Evolutionary conservation across 2,329 filamentous ascomycete species (phyloP).

Genomic region (Dactylellina haptotyla): DNA sequence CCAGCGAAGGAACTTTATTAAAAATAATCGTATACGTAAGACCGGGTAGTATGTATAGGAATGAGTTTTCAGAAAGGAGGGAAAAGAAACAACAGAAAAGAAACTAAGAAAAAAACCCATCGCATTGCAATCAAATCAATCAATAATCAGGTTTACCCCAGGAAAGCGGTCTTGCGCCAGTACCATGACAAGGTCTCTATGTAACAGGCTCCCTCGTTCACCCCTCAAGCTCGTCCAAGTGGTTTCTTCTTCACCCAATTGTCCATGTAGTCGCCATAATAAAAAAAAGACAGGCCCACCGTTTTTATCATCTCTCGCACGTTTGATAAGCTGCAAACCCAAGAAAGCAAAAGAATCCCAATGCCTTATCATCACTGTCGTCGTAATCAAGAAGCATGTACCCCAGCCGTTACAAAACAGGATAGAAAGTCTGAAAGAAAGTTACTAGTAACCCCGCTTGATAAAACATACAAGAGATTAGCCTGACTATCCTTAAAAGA

Average conservation of each 20-base stretch:
- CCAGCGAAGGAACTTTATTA: neutral
- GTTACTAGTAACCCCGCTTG: too few relatives aligned
- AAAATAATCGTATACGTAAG: neutral
- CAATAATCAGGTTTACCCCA: slow-evolving; percentile 7
- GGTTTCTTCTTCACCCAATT: neutral
- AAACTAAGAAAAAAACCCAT: slow-evolving; percentile 1
- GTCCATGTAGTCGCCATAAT: neutral
- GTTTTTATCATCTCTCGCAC: too few relatives aligned
- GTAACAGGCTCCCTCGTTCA: slow-evolving; percentile 10
- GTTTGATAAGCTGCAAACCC: too few relatives aligned
- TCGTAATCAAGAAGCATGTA: too few relatives aligned
- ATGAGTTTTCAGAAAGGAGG: neutral
- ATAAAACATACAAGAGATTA: neutral
- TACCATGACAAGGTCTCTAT: slow-evolving; percentile 24
- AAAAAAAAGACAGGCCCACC: slow-evolving; percentile 3
- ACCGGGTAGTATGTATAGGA: neutral
- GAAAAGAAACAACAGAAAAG: neutral
- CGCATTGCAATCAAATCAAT: slow-evolving; percentile 9
- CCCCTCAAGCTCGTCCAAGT: neutral
- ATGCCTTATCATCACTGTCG: too few relatives aligned
- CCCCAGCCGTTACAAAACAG: too few relatives aligned
- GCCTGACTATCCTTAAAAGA: slow-evolving; percentile 25
- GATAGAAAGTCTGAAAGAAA: too few relatives aligned
- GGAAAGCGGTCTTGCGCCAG: slow-evolving; percentile 21
- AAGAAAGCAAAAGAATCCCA: too few relatives aligned